Percentiles rank a stretch among this genome's conserved stretches.
These are phyloP conservation scores for Stramenopiles sp. DNA, from an alignment of 352 stramenopile species.

Conservation along the genomic window DNA sequence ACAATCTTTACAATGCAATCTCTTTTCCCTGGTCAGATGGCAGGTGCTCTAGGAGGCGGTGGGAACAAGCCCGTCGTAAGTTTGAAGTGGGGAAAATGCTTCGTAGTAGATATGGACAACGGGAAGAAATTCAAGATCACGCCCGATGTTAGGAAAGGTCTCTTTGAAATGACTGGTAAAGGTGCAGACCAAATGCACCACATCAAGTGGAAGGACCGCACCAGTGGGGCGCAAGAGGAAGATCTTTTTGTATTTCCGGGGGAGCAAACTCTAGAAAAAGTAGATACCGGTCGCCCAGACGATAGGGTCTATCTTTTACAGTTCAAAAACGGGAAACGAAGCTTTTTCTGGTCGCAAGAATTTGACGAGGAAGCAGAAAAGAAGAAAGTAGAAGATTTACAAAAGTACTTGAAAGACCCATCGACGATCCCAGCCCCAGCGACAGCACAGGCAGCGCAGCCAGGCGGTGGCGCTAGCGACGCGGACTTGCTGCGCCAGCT, in stretches of 20 bases:
- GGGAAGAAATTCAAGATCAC: constrained; percentile 52
- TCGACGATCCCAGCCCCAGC: constrained; percentile 27
- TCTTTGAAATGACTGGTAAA: constrained; percentile 48
- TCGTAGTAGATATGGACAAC: constrained; percentile 21
- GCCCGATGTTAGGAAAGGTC: constrained; percentile 66
- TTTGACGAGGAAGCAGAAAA: constrained; percentile 10
- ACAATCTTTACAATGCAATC: too few species aligned
- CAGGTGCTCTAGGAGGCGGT: background rate
- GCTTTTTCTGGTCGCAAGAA: constrained; percentile 84
- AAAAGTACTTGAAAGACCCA: constrained; percentile 1
- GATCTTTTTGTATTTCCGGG: constrained; percentile 77
- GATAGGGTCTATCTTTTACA: constrained; percentile 73
- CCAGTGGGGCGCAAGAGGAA: constrained; percentile 50
- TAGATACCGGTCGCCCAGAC: constrained; percentile 50
- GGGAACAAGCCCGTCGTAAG: background rate
- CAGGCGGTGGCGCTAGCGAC: constrained; percentile 31
- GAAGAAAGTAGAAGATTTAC: background rate
- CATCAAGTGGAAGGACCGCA: constrained; percentile 73
- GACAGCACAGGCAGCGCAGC: constrained; percentile 26
- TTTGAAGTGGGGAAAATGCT: constrained; percentile 3
- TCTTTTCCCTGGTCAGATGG: background rate
- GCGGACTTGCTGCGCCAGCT: constrained; percentile 34
- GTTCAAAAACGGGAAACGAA: constrained; percentile 66
- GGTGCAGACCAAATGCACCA: constrained; percentile 66
- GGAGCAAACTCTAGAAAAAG: constrained; percentile 57